Percentiles rank a stretch among this genome's conserved stretches.
Evolutionary conservation across 176 grass and related monocot genomes (phyloP).

Genomic region (Chloris gayana): DNA sequence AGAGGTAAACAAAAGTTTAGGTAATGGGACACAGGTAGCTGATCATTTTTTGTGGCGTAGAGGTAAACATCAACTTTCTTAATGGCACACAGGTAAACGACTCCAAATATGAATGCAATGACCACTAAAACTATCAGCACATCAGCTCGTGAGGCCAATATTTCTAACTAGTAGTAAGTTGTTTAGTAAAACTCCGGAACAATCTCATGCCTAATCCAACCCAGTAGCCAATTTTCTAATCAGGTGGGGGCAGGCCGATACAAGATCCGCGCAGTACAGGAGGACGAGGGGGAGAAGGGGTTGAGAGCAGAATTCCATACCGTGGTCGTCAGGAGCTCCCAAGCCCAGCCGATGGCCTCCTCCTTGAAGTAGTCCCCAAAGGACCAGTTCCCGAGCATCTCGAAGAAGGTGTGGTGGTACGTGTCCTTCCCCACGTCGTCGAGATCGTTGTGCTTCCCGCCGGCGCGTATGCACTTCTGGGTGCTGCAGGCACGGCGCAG

Average conservation of each 20-base stretch:
- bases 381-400: slow-evolving; percentile 98
- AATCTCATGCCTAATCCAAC: not conserved
- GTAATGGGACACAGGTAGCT: too few species aligned
- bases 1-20: too few species aligned
- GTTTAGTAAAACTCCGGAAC: not conserved
- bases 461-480: slow-evolving; percentile 96
- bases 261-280: not conserved
- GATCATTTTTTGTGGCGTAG: too few species aligned
- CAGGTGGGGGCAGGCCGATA: not conserved
- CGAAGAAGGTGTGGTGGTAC: slow-evolving; percentile 98
- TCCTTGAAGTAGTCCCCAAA: slow-evolving; percentile 96
- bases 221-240: not conserved
- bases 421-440: slow-evolving; percentile 99
- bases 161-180: too few species aligned
- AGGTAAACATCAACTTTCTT: too few species aligned
- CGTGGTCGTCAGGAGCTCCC: slow-evolving; percentile 93
- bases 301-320: slow-evolving; percentile 25
- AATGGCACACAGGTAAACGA: too few species aligned
- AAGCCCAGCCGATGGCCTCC: slow-evolving; percentile 90
- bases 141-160: not conserved
- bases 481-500: slow-evolving; percentile 76
- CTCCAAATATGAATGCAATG: too few species aligned
- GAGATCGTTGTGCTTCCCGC: slow-evolving; percentile 96
- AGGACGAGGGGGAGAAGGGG: not conserved
- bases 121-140: not conserved